Evolutionary conservation across 108 stramenopile species (phyloP), one percentile per base, ranked within the genome.

Genomic region (Conticribra weissflogii): DNA sequence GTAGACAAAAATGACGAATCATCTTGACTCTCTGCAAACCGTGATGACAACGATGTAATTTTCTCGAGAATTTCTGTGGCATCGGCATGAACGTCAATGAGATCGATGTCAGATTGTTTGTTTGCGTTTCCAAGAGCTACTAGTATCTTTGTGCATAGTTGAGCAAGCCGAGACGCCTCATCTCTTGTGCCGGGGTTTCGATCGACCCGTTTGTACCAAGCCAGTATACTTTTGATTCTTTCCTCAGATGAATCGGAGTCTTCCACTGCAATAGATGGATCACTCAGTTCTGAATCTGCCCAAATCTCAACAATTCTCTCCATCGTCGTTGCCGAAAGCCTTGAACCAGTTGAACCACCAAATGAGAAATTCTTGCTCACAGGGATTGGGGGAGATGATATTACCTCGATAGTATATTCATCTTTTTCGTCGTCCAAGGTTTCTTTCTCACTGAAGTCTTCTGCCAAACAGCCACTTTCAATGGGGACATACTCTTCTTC

Each of bases 221-320:
- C 63, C 14, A 81, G 63, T 19, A 79, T 60, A 32, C 70, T 66
- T 9, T 76, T 24, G 30, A 76, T 60, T 29, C 59, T 65, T 19
- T 25, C 59, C n/a, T 41, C 28, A 22, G 36, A 41, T 12, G 36
- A 41, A 9, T 41, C 8, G 5, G 36, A 12, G 36, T 41, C 36
- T 41, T 41, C 12, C 8, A 12, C 36, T 41, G 36, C n/a, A n/a
- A n/a, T n/a, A n/a, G n/a, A n/a, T n/a, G n/a, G n/a, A n/a, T n/a
- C n/a, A n/a, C n/a, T n/a, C n/a, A n/a, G n/a, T n/a, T n/a, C n/a
- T 48, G 72, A 58, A 17, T 73, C 72, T 0, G 57, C 52, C 79
- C 79, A 81, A 30, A 76, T 71, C 45, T 81, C 74, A 17, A 59
- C 66, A 48, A 81, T 76, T 17, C 79, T 68, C 21, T 68, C 79